These are phyloP conservation scores for Yamadazyma jaroonii DNA, from an alignment of 1,139 yeast genomes.

Conservation along the genomic window DNA sequence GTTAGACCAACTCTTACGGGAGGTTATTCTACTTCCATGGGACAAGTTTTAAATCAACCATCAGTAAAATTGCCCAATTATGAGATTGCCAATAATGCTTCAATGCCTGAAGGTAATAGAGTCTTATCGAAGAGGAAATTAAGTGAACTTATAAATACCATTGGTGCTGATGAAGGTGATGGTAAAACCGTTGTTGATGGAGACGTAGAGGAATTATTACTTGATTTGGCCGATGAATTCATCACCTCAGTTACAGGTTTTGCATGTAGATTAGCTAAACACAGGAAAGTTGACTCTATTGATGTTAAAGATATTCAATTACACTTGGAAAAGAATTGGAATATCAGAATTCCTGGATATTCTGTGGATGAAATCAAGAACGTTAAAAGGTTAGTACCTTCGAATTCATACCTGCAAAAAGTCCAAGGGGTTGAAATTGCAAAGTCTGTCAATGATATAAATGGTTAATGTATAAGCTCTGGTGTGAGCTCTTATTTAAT, in stretches of 20 bases:
- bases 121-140: constrained; percentile 87
- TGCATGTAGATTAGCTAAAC: constrained; percentile 94
- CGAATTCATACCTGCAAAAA: constrained; percentile 67
- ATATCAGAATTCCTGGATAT: constrained; percentile 90
- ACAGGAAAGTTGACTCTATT: constrained; percentile 82
- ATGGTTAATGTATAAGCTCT: not conserved
- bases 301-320: constrained; percentile 90
- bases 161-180: constrained; percentile 82
- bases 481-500: not conserved
- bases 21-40: constrained; percentile 69
- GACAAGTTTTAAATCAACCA: constrained; percentile 69
- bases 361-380: constrained; percentile 87
- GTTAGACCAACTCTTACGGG: constrained; percentile 80
- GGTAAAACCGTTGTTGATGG: constrained; percentile 92
- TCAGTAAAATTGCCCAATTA: constrained; percentile 77
- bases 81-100: constrained; percentile 55
- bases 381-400: constrained; percentile 79
- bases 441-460: constrained; percentile 23
- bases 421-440: constrained; percentile 30
- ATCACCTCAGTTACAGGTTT: constrained; percentile 86
- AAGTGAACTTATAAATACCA: constrained; percentile 77
- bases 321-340: constrained; percentile 94
- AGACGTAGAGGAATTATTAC: constrained; percentile 85
- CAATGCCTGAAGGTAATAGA: constrained; percentile 62
- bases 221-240: constrained; percentile 95